Percentiles rank a stretch among this genome's conserved stretches.
Evolutionary conservation across 2,329 filamentous ascomycete genomes (phyloP).

Genomic region (Cercospora sp.): DNA sequence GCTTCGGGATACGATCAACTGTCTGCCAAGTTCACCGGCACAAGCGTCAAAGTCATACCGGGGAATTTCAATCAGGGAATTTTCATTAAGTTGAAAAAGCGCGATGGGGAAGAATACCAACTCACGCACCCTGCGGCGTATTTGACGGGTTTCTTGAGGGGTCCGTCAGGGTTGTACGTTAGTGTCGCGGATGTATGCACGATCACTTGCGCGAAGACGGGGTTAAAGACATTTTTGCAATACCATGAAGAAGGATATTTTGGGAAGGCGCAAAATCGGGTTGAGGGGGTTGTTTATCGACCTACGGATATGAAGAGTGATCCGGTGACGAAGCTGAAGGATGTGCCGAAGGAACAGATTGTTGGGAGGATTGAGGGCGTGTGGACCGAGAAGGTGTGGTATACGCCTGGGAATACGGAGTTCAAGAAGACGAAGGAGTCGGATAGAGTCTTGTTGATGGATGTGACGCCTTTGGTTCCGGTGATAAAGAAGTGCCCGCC

Average conservation of each 20-base stretch:
- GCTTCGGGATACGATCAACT: slow-evolving; percentile 94
- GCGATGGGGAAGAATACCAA: slow-evolving; percentile 87
- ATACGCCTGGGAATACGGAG: slow-evolving; percentile 52
- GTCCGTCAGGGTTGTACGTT: slow-evolving; percentile 69
- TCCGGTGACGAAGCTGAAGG: slow-evolving; percentile 73
- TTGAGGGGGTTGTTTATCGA: slow-evolving; percentile 86
- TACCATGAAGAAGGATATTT: slow-evolving; percentile 96
- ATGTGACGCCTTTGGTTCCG: slow-evolving; percentile 79
- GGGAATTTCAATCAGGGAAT: slow-evolving; percentile 95
- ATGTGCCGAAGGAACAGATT: slow-evolving; percentile 82
- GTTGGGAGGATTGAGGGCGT: slow-evolving; percentile 78
- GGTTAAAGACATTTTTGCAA: slow-evolving; percentile 85
- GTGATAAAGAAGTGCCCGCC: slow-evolving; percentile 79
- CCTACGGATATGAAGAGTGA: slow-evolving; percentile 82
- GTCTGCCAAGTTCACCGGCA: slow-evolving; percentile 95
- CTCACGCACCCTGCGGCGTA: slow-evolving; percentile 93
- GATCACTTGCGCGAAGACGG: slow-evolving; percentile 84
- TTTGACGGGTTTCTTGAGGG: slow-evolving; percentile 81
- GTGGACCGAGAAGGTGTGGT: slow-evolving; percentile 75
- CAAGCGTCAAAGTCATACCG: slow-evolving; percentile 84
- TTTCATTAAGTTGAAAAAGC: slow-evolving; percentile 80
- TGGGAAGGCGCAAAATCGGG: slow-evolving; percentile 83
- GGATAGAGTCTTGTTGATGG: slow-evolving; percentile 72
- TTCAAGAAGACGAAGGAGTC: slow-evolving; percentile 52
- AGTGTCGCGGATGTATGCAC: slow-evolving; percentile 88